phyloP scores from a whole-genome alignment of 192 early-diverging fungal genomes.

The Funneliformis geosporum region DNA sequence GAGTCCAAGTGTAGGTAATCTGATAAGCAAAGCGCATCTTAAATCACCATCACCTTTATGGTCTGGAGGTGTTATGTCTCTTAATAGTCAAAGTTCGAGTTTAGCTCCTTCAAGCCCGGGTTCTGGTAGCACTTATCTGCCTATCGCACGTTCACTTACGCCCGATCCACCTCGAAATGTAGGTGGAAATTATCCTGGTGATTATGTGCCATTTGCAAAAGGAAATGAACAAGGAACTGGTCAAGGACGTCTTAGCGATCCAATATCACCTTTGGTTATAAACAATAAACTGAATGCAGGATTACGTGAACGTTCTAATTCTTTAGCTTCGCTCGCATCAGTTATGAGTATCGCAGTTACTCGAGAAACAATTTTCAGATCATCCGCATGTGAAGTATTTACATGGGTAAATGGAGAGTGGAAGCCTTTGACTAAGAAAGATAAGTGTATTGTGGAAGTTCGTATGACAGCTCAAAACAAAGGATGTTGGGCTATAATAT shows the following conservation, averaged over 20 bases:
- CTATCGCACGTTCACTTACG: background rate
- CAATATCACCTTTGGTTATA: background rate
- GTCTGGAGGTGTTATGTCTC: background rate
- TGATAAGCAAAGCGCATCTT: background rate
- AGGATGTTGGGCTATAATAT: slow-evolving; percentile 49
- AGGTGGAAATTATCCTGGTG: background rate
- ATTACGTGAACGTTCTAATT: slow-evolving; percentile 26
- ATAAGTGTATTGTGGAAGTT: slow-evolving; percentile 49
- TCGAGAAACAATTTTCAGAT: slow-evolving; percentile 43
- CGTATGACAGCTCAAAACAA: slow-evolving; percentile 43
- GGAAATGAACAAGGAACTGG: background rate
- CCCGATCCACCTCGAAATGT: background rate
- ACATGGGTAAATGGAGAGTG: slow-evolving; percentile 56
- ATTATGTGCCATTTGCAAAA: background rate
- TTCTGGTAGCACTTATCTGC: background rate
- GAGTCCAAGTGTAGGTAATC: background rate
- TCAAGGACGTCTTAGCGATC: background rate
- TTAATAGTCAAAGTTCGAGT: background rate
- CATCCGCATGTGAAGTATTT: slow-evolving; percentile 54
- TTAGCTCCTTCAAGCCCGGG: background rate
- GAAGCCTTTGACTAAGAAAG: slow-evolving; percentile 44
- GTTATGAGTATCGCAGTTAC: slow-evolving; percentile 29
- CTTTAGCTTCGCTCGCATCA: background rate
- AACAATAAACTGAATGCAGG: background rate
- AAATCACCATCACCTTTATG: background rate